A percentile compares a stretch with the other conserved stretches of the same genome.
Conservation (phyloP, 2,329 filamentous ascomycete species). For the Colletotrichum navitas region DNA sequence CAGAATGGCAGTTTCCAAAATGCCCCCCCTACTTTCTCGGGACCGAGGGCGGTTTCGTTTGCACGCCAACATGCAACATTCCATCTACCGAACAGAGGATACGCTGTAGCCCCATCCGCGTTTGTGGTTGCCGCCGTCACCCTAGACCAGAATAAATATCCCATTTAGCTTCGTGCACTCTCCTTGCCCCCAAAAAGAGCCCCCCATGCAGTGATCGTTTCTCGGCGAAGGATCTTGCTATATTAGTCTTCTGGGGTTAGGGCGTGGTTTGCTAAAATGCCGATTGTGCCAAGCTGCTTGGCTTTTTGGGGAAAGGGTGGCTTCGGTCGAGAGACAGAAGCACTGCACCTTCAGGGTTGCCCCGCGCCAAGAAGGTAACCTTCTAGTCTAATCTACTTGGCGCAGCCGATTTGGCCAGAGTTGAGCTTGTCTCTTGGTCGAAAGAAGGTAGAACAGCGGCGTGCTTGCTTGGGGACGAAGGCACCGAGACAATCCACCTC, state of each 20-base stretch:
- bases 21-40: background rate
- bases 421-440: background rate
- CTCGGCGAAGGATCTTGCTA: conserved; percentile 13
- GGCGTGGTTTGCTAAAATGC: conserved; percentile 31
- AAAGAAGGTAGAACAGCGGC: background rate
- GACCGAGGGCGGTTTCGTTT: background rate
- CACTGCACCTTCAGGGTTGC: background rate
- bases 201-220: conserved; percentile 18
- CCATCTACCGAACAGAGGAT: background rate
- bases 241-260: conserved; percentile 13
- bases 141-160: conserved; percentile 18
- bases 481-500: no score
- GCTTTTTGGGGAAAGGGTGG: conserved; percentile 11
- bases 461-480: background rate
- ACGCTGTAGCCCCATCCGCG: background rate
- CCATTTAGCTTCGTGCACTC: conserved; percentile 21
- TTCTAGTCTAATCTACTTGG: background rate
- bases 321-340: background rate
- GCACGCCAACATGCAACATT: background rate
- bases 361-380: background rate
- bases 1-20: background rate
- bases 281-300: conserved; percentile 40
- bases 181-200: no score
- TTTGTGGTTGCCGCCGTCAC: conserved; percentile 18
- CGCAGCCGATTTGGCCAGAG: background rate